phyloP scores from a whole-genome alignment of 78 protist species.

The Dictyostelium firmibasis region DNA sequence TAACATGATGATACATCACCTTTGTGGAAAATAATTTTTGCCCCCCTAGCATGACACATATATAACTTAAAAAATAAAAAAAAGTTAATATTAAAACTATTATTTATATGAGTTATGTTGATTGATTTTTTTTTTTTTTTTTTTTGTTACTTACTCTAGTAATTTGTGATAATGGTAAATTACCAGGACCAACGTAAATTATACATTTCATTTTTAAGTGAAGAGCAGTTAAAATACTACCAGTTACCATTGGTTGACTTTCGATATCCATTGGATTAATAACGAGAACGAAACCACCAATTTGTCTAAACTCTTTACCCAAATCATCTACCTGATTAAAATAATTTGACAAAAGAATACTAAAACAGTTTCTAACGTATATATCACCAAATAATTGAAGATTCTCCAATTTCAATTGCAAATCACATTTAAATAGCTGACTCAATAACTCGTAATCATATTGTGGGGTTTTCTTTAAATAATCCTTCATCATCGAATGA shows the following conservation, averaged over 20 bases:
- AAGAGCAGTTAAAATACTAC: constrained; percentile 57
- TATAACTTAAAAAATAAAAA: not conserved
- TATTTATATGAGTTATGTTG: too few species aligned
- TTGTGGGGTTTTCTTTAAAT: constrained; percentile 62
- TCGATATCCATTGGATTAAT: constrained; percentile 38
- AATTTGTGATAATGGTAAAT: constrained; percentile 43
- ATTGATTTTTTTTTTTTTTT: not conserved
- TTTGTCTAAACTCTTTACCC: constrained; percentile 16
- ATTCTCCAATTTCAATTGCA: constrained; percentile 59
- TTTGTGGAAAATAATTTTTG: constrained; percentile 64
- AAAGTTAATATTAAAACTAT: not conserved
- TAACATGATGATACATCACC: constrained; percentile 35
- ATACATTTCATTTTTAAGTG: constrained; percentile 60
- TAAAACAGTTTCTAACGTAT: constrained; percentile 52
- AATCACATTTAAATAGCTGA: constrained; percentile 48
- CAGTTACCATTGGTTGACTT: constrained; percentile 13
- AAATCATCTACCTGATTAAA: constrained; percentile 7
- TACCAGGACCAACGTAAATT: constrained; percentile 70
- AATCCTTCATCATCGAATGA: not conserved
- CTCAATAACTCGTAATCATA: constrained; percentile 38
- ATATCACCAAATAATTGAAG: constrained; percentile 78
- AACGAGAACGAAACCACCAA: constrained; percentile 61
- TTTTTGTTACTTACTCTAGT: constrained; percentile 20
- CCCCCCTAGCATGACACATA: constrained; percentile 74
- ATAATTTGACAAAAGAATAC: constrained; percentile 28